A percentile compares a stretch with the other conserved stretches of the same genome.
These are phyloP conservation scores for Medicago arabica DNA, from an alignment of 306 rosid genomes.

Conservation along the genomic window DNA sequence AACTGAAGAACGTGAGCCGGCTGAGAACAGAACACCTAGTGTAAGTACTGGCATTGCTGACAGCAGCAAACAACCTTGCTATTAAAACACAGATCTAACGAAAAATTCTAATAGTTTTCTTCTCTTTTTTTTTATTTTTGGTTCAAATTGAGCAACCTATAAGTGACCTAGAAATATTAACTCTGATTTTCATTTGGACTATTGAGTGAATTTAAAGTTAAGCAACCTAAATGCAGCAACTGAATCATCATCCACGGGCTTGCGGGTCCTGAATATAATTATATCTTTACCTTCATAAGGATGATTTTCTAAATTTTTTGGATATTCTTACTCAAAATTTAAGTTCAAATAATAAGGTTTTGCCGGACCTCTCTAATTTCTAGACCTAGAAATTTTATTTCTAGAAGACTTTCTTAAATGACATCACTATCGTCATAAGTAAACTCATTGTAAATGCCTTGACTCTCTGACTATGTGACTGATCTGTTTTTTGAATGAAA, in stretches of 20 bases:
- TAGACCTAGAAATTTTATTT: conserved; percentile 33
- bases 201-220: conserved; percentile 1
- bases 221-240: conserved; percentile 28
- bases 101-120: conserved; percentile 15
- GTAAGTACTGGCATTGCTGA: conserved; percentile 55
- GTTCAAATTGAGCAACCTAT: conserved; percentile 18
- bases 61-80: conserved; percentile 8
- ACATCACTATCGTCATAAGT: conserved; percentile 20
- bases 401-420: conserved; percentile 2
- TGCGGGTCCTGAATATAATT: conserved; percentile 30
- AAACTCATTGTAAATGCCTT: conserved; percentile 22
- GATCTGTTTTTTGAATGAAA: conserved; percentile 34
- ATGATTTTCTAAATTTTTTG: conserved; percentile 16
- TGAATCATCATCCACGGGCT: conserved; percentile 32
- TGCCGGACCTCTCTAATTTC: conserved; percentile 30
- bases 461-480: conserved; percentile 23
- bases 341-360: conserved; percentile 27
- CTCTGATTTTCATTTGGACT: neutral
- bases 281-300: conserved; percentile 1
- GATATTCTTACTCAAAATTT: conserved; percentile 10
- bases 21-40: conserved; percentile 96
- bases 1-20: conserved; percentile 81
- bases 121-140: neutral
- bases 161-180: conserved; percentile 31
- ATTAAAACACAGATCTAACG: conserved; percentile 10